Base-by-base conservation (phyloP, 2,329 filamentous ascomycete genomes). In the Didymella pomorum region DNA sequence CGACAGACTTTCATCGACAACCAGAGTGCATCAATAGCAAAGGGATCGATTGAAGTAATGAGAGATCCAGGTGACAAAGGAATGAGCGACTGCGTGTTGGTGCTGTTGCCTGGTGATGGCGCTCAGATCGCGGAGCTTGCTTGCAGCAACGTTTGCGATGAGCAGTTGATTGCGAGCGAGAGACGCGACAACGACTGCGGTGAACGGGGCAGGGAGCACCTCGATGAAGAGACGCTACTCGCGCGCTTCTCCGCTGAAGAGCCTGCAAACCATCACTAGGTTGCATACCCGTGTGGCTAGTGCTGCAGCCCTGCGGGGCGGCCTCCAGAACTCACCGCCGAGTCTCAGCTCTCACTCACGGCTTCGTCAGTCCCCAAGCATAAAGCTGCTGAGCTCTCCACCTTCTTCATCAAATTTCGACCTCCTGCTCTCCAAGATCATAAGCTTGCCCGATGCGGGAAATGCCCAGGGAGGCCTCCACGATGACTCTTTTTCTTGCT, bases 161-260 rank as follows among this genome's bases (percentile, higher is more conserved):
- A 25, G 7, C 4, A 25, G 23, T 25, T 25, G 23, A 25, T 35
- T 25, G 35, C 49, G 14, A 37, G 39, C 37, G 20, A 31, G 10
- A 31, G 39, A 43, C 7, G 16, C 25, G 21, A 20, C 42, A 20
- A 44, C 35, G n/a, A 20, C 28, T 58, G 55, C 44, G 37, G 55
- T 52, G 49, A 43, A 52, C 37, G 49, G 49, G 49, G 44, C 12
- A 43, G 33, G 33, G 42, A 52, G 43, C 48, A 52, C 28, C 37
- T 39, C 21, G 29, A 58, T 37, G 49, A 47, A 31, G 48, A 39
- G 44, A 25, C 56, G 56, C 49, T 58, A 58, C 23, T 39, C 44
- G 45, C 56, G 56, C 56, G 39, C 45, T 58, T 50, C 56, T 58
- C 56, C 50, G 56, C 50, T 35, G 56, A 45, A 58, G 45, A 52